Conservation (phyloP, 2,329 filamentous ascomycete species). For the Capronia coronata region DNA sequence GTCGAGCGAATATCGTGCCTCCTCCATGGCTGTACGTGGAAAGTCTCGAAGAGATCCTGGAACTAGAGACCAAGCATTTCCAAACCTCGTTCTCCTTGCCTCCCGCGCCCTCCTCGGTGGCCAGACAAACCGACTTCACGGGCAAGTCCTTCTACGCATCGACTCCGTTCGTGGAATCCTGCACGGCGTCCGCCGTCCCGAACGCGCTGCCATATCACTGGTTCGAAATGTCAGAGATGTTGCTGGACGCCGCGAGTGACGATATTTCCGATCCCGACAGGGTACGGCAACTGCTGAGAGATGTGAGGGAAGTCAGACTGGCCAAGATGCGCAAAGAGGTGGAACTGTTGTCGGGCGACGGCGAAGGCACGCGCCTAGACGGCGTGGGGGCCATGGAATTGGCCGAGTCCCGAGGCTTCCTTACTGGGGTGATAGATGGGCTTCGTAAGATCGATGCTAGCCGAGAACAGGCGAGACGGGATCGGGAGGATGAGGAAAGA, state of each 20-base stretch:
- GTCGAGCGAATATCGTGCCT: constrained; percentile 83
- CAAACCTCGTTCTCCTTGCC: constrained; percentile 70
- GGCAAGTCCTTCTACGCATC: constrained; percentile 42
- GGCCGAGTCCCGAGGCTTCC: constrained; percentile 75
- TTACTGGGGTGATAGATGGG: constrained; percentile 79
- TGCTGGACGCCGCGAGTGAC: constrained; percentile 77
- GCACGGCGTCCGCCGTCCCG: constrained; percentile 61
- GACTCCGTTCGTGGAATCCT: constrained; percentile 72
- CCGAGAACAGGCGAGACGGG: constrained; percentile 67
- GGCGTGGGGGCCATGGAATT: constrained; percentile 93
- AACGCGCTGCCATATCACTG: constrained; percentile 86
- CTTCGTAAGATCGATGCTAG: constrained; percentile 73
- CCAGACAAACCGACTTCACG: constrained; percentile 34
- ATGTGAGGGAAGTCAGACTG: constrained; percentile 79
- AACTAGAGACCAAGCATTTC: constrained; percentile 68
- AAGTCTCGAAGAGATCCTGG: constrained; percentile 69
- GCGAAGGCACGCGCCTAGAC: constrained; percentile 65
- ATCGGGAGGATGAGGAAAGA: constrained; percentile 65
- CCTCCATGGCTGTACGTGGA: constrained; percentile 79
- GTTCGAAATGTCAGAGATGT: constrained; percentile 81
- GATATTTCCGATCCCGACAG: constrained; percentile 70
- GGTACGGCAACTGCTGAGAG: constrained; percentile 67
- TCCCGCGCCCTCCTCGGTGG: constrained; percentile 45
- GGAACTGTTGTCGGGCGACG: constrained; percentile 62
- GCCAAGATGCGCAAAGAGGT: constrained; percentile 79